Conservation (phyloP, 768 basidiomycete genomes). For the Leccinum subgranulosum region DNA sequence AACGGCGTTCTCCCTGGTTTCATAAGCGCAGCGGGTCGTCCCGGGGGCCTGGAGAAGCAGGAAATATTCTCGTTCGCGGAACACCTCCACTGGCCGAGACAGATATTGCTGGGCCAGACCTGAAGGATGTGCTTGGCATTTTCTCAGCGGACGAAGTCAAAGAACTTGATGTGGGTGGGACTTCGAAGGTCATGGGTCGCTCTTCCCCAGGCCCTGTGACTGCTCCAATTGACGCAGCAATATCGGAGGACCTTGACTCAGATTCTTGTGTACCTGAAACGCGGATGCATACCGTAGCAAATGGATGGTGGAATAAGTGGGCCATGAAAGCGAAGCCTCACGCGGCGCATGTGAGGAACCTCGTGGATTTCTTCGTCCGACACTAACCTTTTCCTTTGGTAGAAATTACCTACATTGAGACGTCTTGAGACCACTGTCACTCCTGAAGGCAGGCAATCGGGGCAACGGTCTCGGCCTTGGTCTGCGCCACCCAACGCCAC, state of each 20-base stretch:
- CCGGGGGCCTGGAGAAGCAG: background rate
- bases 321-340: constrained; percentile 30
- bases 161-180: constrained; percentile 21
- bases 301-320: constrained; percentile 55
- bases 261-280: constrained; percentile 25
- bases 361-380: constrained; percentile 8
- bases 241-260: constrained; percentile 27
- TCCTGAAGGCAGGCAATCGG: constrained; percentile 39
- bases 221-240: constrained; percentile 12
- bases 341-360: constrained; percentile 16
- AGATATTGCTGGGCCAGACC: constrained; percentile 38
- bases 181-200: constrained; percentile 31
- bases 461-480: constrained; percentile 23
- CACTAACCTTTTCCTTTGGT: constrained; percentile 4
- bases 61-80: constrained; percentile 26
- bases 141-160: constrained; percentile 47
- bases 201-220: constrained; percentile 36
- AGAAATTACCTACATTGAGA: constrained; percentile 36
- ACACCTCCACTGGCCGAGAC: constrained; percentile 25
- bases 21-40: constrained; percentile 2
- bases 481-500: constrained; percentile 25
- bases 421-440: constrained; percentile 49
- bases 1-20: constrained; percentile 14
- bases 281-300: constrained; percentile 38
- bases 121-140: constrained; percentile 43